Base-by-base conservation (phyloP, 106 monocot genomes). In the Dendrobium nobile region DNA sequence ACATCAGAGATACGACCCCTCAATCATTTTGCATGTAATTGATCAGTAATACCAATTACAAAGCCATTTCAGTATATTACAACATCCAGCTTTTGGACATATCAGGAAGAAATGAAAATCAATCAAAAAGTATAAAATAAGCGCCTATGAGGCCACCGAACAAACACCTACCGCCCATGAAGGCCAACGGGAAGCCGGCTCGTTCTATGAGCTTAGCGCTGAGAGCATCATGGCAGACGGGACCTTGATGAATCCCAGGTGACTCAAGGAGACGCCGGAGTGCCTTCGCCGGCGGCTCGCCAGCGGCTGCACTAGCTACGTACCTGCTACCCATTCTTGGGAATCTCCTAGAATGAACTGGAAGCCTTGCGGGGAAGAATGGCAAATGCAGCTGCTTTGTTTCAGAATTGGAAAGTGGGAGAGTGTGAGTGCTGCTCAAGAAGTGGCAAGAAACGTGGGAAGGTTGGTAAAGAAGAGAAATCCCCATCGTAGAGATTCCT, bases 151-250 rank as follows among this genome's bases (percentile, higher is more conserved):
- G 80, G 82, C 40, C 78, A n/a, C 27, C 51, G 43, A 84, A 17
- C 88, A 64, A 93, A 87, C 91, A 88, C 82, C 47, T 88, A 91
- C 97, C 95, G 85, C 98, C 95, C 82, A 84, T 91, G 88, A 98
- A 91, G 77, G 92, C 91, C 72, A 89, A 91, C 67, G 56, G 28
- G 79, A 99, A 99, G 4, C 93, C 95, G 9, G 98, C 95, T 18
- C 85, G 78, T 85, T 95, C 89, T 0, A 99, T 92, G 41, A 99
- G 95, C 84, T 87, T 95, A 13, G 95, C 98, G 47, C 95, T 95
- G 72, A 98, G 87, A 18, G 91, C 94, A 68, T 98, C 95, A 77
- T 91, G 95, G 84, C 91, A 92, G 1, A 92, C 94, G 5, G 98
- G 98, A 7, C 95, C 98, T 89, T 91, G 95, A 59, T 92, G 91